These are phyloP conservation scores for Erysiphe pulchra DNA, from an alignment of 2,329 filamentous ascomycete species.

Conservation along the genomic window DNA sequence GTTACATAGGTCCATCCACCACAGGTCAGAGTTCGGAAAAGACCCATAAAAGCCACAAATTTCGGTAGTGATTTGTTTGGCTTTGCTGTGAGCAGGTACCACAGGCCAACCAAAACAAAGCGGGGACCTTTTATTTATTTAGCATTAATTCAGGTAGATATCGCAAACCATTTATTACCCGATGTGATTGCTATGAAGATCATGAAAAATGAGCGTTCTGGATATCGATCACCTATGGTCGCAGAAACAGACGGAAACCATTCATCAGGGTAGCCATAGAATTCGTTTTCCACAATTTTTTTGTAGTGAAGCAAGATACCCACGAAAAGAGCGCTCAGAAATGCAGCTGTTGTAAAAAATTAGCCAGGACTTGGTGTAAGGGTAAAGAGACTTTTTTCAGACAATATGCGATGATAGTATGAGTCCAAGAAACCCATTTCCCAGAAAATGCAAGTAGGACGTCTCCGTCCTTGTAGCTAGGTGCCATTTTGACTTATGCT, in stretches of 20 bases:
- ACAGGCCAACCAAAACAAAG: conserved; percentile 72
- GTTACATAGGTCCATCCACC: conserved; percentile 98
- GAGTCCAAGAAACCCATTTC: conserved; percentile 71
- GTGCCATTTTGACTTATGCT: conserved; percentile 15
- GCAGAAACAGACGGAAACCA: conserved; percentile 94
- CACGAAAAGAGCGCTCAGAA: conserved; percentile 62
- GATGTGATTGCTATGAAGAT: conserved; percentile 93
- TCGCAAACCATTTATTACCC: conserved; percentile 22
- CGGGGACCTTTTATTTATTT: conserved; percentile 37
- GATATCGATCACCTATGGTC: conserved; percentile 91
- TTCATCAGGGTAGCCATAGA: conserved; percentile 80
- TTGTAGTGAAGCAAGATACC: conserved; percentile 67
- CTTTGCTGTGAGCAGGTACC: conserved; percentile 68
- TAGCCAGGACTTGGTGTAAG: conserved; percentile 2
- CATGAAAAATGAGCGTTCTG: conserved; percentile 91
- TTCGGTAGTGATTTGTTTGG: conserved; percentile 54
- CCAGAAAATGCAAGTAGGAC: conserved; percentile 45
- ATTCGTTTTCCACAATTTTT: conserved; percentile 95
- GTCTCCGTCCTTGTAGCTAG: conserved; percentile 35
- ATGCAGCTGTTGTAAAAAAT: conserved; percentile 32
- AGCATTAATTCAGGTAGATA: conserved; percentile 2
- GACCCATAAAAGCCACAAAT: conserved; percentile 51
- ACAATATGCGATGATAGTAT: conserved; percentile 69
- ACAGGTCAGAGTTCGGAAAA: conserved; percentile 78
- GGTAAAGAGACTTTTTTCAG: conserved; percentile 2